Base-by-base conservation (phyloP, 768 basidiomycete genomes). In the Sarcomyxa edulis region DNA sequence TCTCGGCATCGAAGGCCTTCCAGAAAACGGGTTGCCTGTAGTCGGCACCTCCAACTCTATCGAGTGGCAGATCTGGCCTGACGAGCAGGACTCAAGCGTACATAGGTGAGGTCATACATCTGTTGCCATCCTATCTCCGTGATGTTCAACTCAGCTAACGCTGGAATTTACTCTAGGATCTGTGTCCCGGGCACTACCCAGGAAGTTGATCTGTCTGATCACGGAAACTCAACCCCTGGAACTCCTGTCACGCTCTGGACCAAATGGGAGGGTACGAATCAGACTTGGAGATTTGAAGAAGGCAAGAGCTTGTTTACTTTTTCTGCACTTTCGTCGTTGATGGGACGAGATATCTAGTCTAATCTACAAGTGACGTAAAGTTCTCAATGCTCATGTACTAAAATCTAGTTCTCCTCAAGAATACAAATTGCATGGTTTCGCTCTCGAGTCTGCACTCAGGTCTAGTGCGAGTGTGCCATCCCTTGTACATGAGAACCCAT, bases 221-320 rank as follows among this genome's bases (percentile, higher is more conserved):
- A 71, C 35, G 74, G 74, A 10, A 63, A 65, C 42, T 14, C 64
- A 15, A 49, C 50, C 1, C 60, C 57, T 7, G 72, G 74, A 6
- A 73, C 69, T 0, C 48, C 49, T 0, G 44, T 74, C 9, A 48
- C 59, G 12, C 22, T 72, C 42, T 74, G 73, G 71, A 43, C 53
- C 8, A 59, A 58, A 18, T 67, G 64, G 68, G 47, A 51, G 0
- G 67, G 60, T 3, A 30, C 45, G 11, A 68, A 72, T 47, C 73
- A 75, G 55, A 50, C 58, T 8, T 75, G 74, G 73, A 45, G 34
- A 11, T 54, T 67, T 45, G 50, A 47, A 35, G 20, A 48, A 30
- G 46, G 52, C 49, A 35, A 45, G 37, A 37, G 20, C 6, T 25
- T 26, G 36, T 18, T 16, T 3, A 4, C 5, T 30, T 30, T 30